Base-by-base conservation (phyloP, 2,329 filamentous ascomycete species). In the Talaromyces sp. region DNA sequence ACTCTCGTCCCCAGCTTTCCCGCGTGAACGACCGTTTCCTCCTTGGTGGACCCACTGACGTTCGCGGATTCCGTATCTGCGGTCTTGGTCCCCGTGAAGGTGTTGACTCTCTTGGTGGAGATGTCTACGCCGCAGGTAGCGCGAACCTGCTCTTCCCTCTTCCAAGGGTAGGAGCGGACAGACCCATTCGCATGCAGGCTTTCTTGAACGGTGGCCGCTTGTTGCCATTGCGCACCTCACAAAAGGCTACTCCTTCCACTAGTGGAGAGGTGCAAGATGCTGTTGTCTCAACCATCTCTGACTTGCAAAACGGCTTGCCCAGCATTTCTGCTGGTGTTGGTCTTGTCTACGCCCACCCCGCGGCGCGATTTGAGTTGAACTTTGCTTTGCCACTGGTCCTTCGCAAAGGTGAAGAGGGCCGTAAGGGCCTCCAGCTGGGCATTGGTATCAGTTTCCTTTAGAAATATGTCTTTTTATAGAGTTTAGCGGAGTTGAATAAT, bases 401-500 rank as follows among this genome's bases (percentile, higher is more conserved):
- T 66, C 83, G 94, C 53, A 87, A 83, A 58, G 91, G 91, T 32
- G 94, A 99, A 75, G 87, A 94, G 64, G 87, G 86, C 14, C 85
- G 93, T 50, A 99, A 99, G 77, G 94, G 94, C 1, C 70, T 99
- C 58, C 91, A 94, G 71, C 87, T 99, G 65, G 94, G 94, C n/a
- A 90, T 99, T 36, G 94, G 94, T 45, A 91, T 99, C 68, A 95
- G 90, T 76, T 97, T 99, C 71, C 76, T 97, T 81, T 97, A 88
- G 61, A 68, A 63, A 67, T 51, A 56, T 62, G 42, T 61, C 36
- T 51, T 33, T 48, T 43, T 54, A 50, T 56, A 56, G 53, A 60
- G 42, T 30, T 58, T 60, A 58, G 58, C 58, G 55, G 43, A 42
- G 30, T 56, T 41, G n/a, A 57, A 52, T 50, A 52, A 51, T 58